Base-by-base conservation (phyloP, 2,329 filamentous ascomycete species). In the Trichophyton rubrum region DNA sequence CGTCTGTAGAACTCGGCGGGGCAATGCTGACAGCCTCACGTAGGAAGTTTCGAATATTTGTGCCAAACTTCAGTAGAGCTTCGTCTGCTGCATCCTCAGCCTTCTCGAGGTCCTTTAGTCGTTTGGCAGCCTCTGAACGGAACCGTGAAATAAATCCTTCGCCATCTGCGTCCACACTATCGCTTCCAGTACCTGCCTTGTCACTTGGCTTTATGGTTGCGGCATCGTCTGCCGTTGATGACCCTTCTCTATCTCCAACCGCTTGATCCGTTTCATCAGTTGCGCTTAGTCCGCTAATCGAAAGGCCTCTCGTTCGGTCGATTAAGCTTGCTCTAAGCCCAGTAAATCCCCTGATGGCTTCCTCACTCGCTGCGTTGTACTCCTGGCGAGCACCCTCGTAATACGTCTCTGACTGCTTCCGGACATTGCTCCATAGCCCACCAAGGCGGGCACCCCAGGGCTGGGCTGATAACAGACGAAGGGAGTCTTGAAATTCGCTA, bases 1-100 rank as follows among this genome's bases (percentile, higher is more conserved):
- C 72, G 20, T 43, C 55, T 56, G 75, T 77, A 3, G 77, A 73
- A 17, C 75, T 77, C 0, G 89, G 90, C 0, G 91, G 88, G 15
- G 89, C 86, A 67, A 99, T 89, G 59, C 83, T 90, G 61, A 99
- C 88, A 58, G 93, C 93, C 66, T 99, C 92, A 59, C 86, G 84
- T 64, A 99, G 78, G 75, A 95, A 97, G 73, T 92, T 88, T 41
- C 89, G 83, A 56, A 99, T 85, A 68, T 93, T 96, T 62, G 85
- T 85, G 22, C 93, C 93, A 68, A 97, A 96, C 66, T 89, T 89
- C 66, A 97, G 78, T 8, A 99, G 82, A 0, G 93, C 93, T 73
- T 97, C 93, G 72, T 99, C 93, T 6, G 93, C 93, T 3, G 92
- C 92, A 70, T 97, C 92, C 74, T 99, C 93, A 11, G 92, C 93